phyloP scores from a whole-genome alignment of 2,329 filamentous ascomycete genomes.

The Diaporthe aspalathi region DNA sequence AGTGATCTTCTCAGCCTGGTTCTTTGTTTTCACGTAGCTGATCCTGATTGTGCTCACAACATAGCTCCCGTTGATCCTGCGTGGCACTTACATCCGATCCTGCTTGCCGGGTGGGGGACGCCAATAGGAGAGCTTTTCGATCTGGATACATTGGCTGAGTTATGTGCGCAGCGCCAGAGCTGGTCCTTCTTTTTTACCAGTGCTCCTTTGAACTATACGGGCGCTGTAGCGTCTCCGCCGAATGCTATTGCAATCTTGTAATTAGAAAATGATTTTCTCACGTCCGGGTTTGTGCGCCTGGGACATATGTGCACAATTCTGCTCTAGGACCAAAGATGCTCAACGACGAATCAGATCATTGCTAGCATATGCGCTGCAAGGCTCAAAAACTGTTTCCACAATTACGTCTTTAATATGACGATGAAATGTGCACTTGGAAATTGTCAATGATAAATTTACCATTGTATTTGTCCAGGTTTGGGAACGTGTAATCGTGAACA shows the following conservation, averaged over 20 bases:
- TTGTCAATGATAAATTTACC: too few species aligned
- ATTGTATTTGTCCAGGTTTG: too few species aligned
- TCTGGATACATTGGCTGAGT: constrained; percentile 1
- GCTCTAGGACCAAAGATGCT: background rate
- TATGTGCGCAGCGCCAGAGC: background rate
- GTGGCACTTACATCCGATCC: constrained; percentile 1
- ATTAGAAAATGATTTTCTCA: too few species aligned
- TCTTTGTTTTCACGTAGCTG: background rate
- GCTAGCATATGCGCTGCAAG: background rate
- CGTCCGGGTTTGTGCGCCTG: too few species aligned
- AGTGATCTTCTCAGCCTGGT: background rate
- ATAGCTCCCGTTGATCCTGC: constrained; percentile 1
- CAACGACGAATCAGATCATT: background rate
- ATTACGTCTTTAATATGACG: too few species aligned
- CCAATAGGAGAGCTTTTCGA: constrained; percentile 1
- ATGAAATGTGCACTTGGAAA: too few species aligned
- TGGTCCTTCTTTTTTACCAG: constrained; percentile 17
- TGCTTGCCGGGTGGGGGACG: constrained; percentile 1
- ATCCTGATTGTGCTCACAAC: background rate
- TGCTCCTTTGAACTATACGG: constrained; percentile 8
- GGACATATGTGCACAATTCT: background rate
- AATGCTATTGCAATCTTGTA: constrained; percentile 1
- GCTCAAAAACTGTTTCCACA: too few species aligned
- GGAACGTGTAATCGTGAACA: background rate
- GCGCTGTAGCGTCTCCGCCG: constrained; percentile 1